Conservation (phyloP, 208 protist genomes). For the Herpetomonas tarakana region DNA sequence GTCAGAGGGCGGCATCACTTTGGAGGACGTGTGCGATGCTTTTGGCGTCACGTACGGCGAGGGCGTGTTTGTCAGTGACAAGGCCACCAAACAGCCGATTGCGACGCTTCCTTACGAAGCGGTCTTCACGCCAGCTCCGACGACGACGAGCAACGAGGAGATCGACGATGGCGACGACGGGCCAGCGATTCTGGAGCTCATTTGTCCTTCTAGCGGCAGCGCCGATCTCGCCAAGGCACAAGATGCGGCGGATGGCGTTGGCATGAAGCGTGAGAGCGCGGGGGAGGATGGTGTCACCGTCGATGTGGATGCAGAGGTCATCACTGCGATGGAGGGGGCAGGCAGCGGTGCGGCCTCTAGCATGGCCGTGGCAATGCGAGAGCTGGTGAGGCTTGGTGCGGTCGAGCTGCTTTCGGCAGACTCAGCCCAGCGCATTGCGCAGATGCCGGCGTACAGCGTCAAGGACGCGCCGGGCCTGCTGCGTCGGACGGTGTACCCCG, state of each 20-base stretch:
- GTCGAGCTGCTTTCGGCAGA: constrained; percentile 55
- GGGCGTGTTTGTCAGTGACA: constrained; percentile 49
- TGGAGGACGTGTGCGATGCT: constrained; percentile 66
- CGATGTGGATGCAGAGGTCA: neutral
- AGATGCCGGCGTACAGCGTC: constrained; percentile 44
- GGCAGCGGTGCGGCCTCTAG: constrained; percentile 1
- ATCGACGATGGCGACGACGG: constrained; percentile 1
- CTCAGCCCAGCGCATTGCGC: constrained; percentile 14
- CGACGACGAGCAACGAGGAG: neutral
- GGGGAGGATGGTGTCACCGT: constrained; percentile 1
- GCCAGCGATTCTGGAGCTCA: constrained; percentile 9
- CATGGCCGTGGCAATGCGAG: constrained; percentile 43
- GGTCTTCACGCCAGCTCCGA: constrained; percentile 17
- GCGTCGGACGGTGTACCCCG: constrained; percentile 48
- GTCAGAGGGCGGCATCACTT: constrained; percentile 42
- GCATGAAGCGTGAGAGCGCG: neutral
- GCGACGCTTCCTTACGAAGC: constrained; percentile 76
- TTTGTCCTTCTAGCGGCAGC: constrained; percentile 3
- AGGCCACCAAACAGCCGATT: constrained; percentile 43
- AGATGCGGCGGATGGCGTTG: neutral
- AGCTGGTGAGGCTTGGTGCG: constrained; percentile 66
- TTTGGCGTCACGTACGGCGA: constrained; percentile 48
- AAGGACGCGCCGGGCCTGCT: constrained; percentile 42
- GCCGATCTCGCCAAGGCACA: constrained; percentile 5
- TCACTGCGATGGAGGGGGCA: neutral